phyloP scores from a whole-genome alignment of 2,329 filamentous ascomycete species.

The Tetracladium maxilliforme region DNA sequence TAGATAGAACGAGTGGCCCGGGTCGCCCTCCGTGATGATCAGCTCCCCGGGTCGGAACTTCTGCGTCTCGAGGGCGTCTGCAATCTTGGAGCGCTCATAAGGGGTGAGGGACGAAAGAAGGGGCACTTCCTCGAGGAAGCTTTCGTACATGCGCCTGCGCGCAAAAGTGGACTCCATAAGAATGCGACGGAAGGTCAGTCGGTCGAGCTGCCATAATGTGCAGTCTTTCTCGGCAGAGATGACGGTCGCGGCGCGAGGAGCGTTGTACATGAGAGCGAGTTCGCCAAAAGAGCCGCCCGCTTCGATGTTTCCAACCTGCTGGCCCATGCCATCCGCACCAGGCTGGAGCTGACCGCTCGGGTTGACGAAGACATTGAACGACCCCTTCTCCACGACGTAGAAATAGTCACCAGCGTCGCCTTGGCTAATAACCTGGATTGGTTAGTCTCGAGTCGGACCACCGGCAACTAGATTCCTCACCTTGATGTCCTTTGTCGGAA shows the following conservation, averaged over 20 bases:
- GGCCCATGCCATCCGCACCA: conserved; percentile 69
- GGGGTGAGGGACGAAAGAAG: conserved; percentile 70
- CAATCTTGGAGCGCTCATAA: conserved; percentile 95
- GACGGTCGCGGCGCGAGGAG: conserved; percentile 87
- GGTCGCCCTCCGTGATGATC: conserved; percentile 86
- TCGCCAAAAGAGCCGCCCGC: conserved; percentile 92
- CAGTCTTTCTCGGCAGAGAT: conserved; percentile 65
- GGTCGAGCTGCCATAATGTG: conserved; percentile 87
- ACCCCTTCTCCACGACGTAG: conserved; percentile 86
- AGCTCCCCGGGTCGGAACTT: conserved; percentile 68
- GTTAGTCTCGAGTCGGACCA: background rate
- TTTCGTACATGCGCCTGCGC: conserved; percentile 91
- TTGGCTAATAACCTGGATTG: conserved; percentile 71
- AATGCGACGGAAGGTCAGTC: conserved; percentile 92
- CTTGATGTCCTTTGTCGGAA: conserved; percentile 77
- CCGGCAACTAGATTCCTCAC: conserved; percentile 18
- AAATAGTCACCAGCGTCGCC: conserved; percentile 96
- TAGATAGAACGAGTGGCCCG: conserved; percentile 82
- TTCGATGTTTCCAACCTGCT: conserved; percentile 67
- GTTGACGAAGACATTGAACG: conserved; percentile 87
- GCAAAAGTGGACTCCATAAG: conserved; percentile 97
- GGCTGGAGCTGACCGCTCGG: conserved; percentile 60
- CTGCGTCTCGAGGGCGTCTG: conserved; percentile 83
- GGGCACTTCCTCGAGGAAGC: conserved; percentile 87
- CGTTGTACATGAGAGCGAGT: conserved; percentile 96